These are phyloP conservation scores for Oropetium thomaeum DNA, from an alignment of 176 grass and related monocot genomes.

Conservation along the genomic window DNA sequence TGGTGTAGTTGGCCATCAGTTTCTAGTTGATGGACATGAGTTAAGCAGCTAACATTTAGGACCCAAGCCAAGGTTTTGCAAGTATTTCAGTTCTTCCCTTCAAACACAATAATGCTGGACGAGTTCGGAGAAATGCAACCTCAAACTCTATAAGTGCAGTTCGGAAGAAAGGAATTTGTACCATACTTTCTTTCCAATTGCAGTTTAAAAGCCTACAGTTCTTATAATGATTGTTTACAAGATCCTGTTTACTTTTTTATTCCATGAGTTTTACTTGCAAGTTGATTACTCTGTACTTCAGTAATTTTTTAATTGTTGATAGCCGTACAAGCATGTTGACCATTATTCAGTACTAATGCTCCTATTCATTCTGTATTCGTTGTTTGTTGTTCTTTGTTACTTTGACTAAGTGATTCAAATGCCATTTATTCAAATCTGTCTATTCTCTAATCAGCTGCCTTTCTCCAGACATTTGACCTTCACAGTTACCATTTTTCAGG, in stretches of 20 bases:
- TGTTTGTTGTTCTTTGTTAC: not conserved
- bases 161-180: not conserved
- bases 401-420: slow-evolving; percentile 5
- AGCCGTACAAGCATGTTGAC: not conserved
- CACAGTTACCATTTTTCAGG: slow-evolving; percentile 32
- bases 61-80: not conserved
- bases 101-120: not conserved
- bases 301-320: not conserved
- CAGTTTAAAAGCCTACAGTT: not conserved
- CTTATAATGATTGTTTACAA: not conserved
- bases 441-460: not conserved
- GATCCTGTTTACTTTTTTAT: not conserved
- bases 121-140: not conserved
- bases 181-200: not conserved
- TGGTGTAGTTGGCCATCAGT: not conserved
- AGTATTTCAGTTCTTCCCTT: not conserved
- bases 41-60: not conserved
- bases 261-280: not conserved
- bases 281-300: not conserved
- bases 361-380: not conserved
- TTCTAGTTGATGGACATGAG: not conserved
- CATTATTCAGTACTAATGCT: not conserved
- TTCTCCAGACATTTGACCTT: slow-evolving; percentile 22
- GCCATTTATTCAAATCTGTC: not conserved
- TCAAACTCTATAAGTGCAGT: too few species aligned